Evolutionary conservation across 805 yeast genomes (phyloP), one percentile per base, ranked within the genome.

Genomic region (Candida dajiaensis): DNA sequence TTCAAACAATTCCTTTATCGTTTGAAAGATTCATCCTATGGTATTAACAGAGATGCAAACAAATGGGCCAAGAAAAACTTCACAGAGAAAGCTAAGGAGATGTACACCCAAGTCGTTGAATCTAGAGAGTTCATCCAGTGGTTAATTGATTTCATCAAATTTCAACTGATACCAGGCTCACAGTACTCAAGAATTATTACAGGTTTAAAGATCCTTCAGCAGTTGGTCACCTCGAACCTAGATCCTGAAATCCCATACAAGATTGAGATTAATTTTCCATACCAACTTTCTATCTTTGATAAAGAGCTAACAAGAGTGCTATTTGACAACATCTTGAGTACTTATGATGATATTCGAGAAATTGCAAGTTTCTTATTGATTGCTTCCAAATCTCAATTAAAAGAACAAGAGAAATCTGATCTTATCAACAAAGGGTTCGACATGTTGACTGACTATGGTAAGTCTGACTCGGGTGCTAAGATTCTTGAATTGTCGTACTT

Each of bases 381-480:
- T 49, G 53, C 67, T 13, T 58, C 66, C 16, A 52, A 57, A 20
- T 38, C 49, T 8, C 22, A 47, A n/a, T 37, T 59, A 42, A 16
- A 40, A 2, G 18, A 33, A 1, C 12, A 25, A 8, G 49, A 54
- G 21, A 52, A 48, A 28, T 31, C 39, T 31, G 49, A 35, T 49
- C 55, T 56, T 11, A 49, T 46, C 9, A 26, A 31, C 23, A 67
- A 53, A 42, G 69, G 65, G 11, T 64, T 47, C 57, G 68, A 46
- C 43, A 68, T 65, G 61, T 67, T 63, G 80, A 83, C 35, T 4
- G 59, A 59, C 31, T 69, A 69, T 45, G 78, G 89, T 45, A 78
- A 73, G 48, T 82, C 86, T 40, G 97, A 89, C 49, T 83, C 87
- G 21, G 96, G 90, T 9, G 89, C 96, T 0, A 75, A 81, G 36